Percentiles rank a stretch among this genome's conserved stretches.
These are phyloP conservation scores for Xylariaceae sp. DNA, from an alignment of 2,329 filamentous ascomycete genomes.

Conservation along the genomic window DNA sequence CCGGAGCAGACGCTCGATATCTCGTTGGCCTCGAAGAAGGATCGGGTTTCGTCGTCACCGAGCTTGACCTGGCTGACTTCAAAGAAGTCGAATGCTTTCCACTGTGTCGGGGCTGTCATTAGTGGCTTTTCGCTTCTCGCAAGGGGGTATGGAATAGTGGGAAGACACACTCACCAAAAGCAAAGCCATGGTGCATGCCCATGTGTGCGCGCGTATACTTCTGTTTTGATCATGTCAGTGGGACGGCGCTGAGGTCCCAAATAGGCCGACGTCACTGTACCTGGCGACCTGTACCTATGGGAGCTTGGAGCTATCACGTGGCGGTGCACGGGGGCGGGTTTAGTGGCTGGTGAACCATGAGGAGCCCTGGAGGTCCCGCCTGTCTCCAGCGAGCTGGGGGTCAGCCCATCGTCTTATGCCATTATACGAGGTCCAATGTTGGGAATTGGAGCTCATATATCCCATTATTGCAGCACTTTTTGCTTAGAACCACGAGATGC, in stretches of 20 bases:
- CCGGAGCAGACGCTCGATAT: slow-evolving; percentile 83
- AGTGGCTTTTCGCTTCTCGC: slow-evolving; percentile 4
- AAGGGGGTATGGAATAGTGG: background rate
- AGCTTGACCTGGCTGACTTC: slow-evolving; percentile 83
- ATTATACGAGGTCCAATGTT: no score
- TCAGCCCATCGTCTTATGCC: no score
- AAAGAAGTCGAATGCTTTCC: slow-evolving; percentile 99
- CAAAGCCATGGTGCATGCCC: slow-evolving; percentile 31
- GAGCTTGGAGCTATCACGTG: background rate
- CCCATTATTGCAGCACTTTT: no score
- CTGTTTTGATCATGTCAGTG: slow-evolving; percentile 11
- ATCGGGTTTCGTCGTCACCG: slow-evolving; percentile 73
- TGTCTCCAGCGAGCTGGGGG: no score
- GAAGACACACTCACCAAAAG: slow-evolving; percentile 29
- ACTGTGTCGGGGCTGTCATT: slow-evolving; percentile 51
- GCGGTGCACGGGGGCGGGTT: background rate
- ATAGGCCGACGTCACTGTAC: slow-evolving; percentile 26
- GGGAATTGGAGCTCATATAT: no score
- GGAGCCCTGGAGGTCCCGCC: no score
- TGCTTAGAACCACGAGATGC: no score
- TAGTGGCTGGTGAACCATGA: no score
- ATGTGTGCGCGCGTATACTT: slow-evolving; percentile 18
- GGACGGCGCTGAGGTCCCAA: slow-evolving; percentile 2
- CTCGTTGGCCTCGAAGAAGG: slow-evolving; percentile 78
- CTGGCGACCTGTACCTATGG: background rate